Evolutionary conservation across 2,329 filamentous ascomycete genomes (phyloP).

Genomic region (Xylariales sp.): DNA sequence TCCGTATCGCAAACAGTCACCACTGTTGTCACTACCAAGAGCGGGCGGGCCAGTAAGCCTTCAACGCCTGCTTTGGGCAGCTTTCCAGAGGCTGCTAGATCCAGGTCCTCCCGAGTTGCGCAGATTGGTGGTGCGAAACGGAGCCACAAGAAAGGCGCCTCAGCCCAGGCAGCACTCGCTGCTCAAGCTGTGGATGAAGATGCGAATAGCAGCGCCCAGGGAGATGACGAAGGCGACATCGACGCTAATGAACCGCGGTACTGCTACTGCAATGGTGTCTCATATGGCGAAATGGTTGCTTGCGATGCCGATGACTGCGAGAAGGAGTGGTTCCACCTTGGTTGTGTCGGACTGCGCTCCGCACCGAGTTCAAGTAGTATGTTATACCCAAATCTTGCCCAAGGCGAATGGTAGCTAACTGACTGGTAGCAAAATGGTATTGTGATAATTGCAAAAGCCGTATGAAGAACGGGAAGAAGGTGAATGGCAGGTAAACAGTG

Average conservation of each 20-base stretch:
- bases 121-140: conserved; percentile 39
- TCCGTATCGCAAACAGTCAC: conserved; percentile 31
- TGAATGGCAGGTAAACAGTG: conserved; percentile 37
- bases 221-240: conserved; percentile 53
- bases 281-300: conserved; percentile 80
- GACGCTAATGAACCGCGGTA: conserved; percentile 70
- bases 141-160: conserved; percentile 55
- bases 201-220: conserved; percentile 36
- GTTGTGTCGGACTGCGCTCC: conserved; percentile 73
- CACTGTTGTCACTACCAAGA: conserved; percentile 53
- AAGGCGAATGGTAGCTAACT: not conserved
- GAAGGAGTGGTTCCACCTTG: conserved; percentile 79
- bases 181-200: conserved; percentile 41
- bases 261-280: conserved; percentile 75
- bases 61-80: conserved; percentile 58
- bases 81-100: conserved; percentile 53
- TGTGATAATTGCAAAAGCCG: conserved; percentile 73
- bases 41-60: conserved; percentile 61
- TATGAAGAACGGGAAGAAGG: conserved; percentile 52
- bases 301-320: conserved; percentile 71
- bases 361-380: conserved; percentile 72
- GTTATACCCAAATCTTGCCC: conserved; percentile 28
- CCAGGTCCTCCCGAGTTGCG: conserved; percentile 47
- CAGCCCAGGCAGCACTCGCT: conserved; percentile 32
- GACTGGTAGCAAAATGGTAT: conserved; percentile 67